Evolutionary conservation across 352 stramenopile species (phyloP).

Genomic region (Phytophthora podocarpi): DNA sequence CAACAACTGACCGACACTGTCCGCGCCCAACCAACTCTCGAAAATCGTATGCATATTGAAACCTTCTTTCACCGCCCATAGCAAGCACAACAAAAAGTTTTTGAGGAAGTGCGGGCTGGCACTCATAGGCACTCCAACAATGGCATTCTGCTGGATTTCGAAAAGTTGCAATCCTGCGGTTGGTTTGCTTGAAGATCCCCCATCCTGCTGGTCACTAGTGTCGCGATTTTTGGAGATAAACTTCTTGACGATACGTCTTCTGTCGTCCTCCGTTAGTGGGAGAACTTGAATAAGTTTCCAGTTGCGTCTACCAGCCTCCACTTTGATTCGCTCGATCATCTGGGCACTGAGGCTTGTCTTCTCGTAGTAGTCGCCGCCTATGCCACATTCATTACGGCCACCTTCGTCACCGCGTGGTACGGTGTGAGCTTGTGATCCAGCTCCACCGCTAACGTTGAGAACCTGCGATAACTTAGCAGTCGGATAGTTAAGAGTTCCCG

Average conservation of each 20-base stretch:
- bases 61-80: constrained; percentile 72
- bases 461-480: constrained; percentile 45
- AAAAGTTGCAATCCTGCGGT: constrained; percentile 60
- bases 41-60: constrained; percentile 78
- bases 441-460: constrained; percentile 6
- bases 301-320: constrained; percentile 77
- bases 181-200: not conserved
- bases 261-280: constrained; percentile 65
- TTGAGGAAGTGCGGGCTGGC: constrained; percentile 71
- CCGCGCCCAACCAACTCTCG: constrained; percentile 61
- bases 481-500: constrained; percentile 59
- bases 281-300: constrained; percentile 74
- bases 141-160: constrained; percentile 78
- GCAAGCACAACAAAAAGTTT: constrained; percentile 56
- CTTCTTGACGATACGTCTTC: constrained; percentile 59
- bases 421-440: not conserved
- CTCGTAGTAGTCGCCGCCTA: constrained; percentile 63
- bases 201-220: constrained; percentile 13
- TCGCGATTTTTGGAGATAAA: constrained; percentile 53
- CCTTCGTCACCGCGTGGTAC: constrained; percentile 18
- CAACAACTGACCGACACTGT: constrained; percentile 60
- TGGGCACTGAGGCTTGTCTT: constrained; percentile 62
- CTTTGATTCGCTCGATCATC: constrained; percentile 86
- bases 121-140: constrained; percentile 58
- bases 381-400: constrained; percentile 13